Base-by-base conservation (phyloP, 2,329 filamentous ascomycete genomes). In the Aspergillaceae sp. region DNA sequence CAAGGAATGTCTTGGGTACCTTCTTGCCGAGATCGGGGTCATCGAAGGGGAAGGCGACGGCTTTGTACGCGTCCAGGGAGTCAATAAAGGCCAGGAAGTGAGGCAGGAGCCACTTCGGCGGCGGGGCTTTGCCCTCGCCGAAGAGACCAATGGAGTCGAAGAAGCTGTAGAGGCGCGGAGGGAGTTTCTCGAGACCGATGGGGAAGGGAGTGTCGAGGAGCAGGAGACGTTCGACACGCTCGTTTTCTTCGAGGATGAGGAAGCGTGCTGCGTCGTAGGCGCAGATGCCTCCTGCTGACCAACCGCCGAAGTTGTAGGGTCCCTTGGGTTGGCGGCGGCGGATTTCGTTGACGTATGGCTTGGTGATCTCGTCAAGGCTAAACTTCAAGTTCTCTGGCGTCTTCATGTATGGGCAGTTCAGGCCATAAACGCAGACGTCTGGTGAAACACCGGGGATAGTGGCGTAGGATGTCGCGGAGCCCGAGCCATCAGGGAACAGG, bases 231-330 rank as follows among this genome's bases (percentile, higher is more conserved):
- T 78, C 75, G 3, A 85, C 79, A 11, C 60, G 60, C 40, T 84
- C 77, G 10, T 77, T 76, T 3, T 72, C 73, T 50, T 74, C 73
- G 42, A 62, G 54, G 48, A 73, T 74, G 10, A 86, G 72, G 51
- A 83, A 77, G 45, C 76, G 75, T 53, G 80, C 76, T 7, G 81
- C 80, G 54, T 85, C 80, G 56, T 79, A 87, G 37, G 84, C 83
- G 48, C 83, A 81, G 41, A 87, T 82, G 33, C 85, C 84, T 28
- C 85, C 86, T 1, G 83, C 84, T n/a, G 80, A 86, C 85, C 84
- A 89, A 27, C 86, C 86, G 10, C 80, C 77, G 1, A 88, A 66
- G 43, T 76, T 74, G 64, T 86, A 87, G 0, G 83, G 81, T 0
- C 72, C 70, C 8, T 64, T 62, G 4, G 73, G 68, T 51, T 77